These are phyloP conservation scores for Cystoderma amianthinum DNA, from an alignment of 768 basidiomycete species.

Conservation along the genomic window DNA sequence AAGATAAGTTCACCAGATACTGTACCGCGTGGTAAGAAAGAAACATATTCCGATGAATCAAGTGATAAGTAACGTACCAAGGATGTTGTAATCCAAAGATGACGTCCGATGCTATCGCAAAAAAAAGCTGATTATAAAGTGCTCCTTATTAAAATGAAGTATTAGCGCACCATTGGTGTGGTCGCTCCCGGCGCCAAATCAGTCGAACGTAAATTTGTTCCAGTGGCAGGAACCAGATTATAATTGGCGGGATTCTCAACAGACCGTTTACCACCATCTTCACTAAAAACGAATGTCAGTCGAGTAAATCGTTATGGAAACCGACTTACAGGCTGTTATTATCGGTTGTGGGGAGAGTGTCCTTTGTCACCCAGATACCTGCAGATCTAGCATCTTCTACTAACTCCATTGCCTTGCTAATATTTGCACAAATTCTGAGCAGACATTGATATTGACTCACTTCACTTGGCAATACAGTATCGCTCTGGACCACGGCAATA, in stretches of 20 bases:
- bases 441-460: conserved; percentile 9
- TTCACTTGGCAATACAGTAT: conserved; percentile 21
- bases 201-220: conserved; percentile 43
- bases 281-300: conserved; percentile 17
- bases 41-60: not conserved
- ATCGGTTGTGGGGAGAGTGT: conserved; percentile 44
- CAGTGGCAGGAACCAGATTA: conserved; percentile 34
- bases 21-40: conserved; percentile 14
- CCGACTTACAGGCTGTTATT: conserved; percentile 36
- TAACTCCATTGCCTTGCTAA: conserved; percentile 21
- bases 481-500: conserved; percentile 29
- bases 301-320: not conserved
- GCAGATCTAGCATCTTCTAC: conserved; percentile 28
- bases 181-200: conserved; percentile 46
- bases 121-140: not conserved
- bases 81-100: conserved; percentile 56
- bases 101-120: conserved; percentile 37
- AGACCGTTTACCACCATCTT: conserved; percentile 40
- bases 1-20: conserved; percentile 49
- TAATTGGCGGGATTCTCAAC: conserved; percentile 30
- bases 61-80: conserved; percentile 35
- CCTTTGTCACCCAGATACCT: conserved; percentile 42
- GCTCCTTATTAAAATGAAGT: too few relatives aligned
- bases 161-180: conserved; percentile 37
- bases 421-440: not conserved